Evolutionary conservation across 2,329 filamentous ascomycete genomes (phyloP).

Genomic region (Colletotrichum noveboracense): DNA sequence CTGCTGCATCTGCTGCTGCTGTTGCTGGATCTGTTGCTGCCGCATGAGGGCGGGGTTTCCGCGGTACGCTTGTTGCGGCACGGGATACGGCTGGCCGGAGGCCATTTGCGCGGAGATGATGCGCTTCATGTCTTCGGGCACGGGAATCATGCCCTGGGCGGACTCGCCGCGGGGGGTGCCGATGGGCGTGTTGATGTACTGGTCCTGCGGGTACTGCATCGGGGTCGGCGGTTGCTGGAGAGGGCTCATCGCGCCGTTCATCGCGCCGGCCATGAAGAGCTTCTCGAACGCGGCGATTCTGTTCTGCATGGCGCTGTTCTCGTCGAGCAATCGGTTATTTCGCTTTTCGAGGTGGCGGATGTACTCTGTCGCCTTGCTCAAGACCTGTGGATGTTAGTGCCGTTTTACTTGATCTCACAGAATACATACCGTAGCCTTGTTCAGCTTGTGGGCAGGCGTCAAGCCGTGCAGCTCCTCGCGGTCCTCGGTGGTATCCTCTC

Average conservation of each 20-base stretch:
- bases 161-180: constrained; percentile 44
- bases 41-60: constrained; percentile 51
- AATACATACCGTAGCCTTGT: constrained; percentile 82
- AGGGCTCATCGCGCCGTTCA: constrained; percentile 62
- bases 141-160: constrained; percentile 65
- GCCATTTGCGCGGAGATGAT: constrained; percentile 64
- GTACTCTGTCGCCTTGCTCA: constrained; percentile 96
- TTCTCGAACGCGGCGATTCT: constrained; percentile 79
- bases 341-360: constrained; percentile 93
- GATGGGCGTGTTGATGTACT: constrained; percentile 51
- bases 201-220: constrained; percentile 55
- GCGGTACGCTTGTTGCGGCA: constrained; percentile 52
- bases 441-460: constrained; percentile 89
- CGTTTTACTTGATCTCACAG: rapidly evolving
- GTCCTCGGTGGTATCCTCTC: constrained; percentile 74
- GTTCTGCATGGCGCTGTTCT: constrained; percentile 80
- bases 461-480: constrained; percentile 82
- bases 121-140: constrained; percentile 70
- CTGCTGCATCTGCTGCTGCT: constrained; percentile 53
- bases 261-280: constrained; percentile 79
- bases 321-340: constrained; percentile 80
- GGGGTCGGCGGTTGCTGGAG: constrained; percentile 60
- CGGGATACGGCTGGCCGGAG: constrained; percentile 57
- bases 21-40: constrained; percentile 63
- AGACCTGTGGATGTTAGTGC: constrained; percentile 53